Evolutionary conservation across 2,329 filamentous ascomycete genomes (phyloP).

Genomic region (Tolypocladium ophioglossoides): DNA sequence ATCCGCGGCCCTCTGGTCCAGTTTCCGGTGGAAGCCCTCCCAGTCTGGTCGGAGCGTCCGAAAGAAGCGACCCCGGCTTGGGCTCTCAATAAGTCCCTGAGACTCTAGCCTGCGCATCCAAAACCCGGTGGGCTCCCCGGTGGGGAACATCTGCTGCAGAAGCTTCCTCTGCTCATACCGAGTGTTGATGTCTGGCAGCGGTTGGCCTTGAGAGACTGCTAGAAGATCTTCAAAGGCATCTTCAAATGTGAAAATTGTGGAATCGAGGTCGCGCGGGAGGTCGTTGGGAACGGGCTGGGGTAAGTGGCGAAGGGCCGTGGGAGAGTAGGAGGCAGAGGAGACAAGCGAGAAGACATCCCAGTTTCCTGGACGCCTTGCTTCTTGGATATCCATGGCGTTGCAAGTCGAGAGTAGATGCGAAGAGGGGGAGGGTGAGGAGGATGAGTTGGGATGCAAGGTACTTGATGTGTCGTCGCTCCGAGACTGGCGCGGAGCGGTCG

Average conservation of each 20-base stretch:
- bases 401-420: not conserved
- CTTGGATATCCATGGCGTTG: conserved; percentile 1
- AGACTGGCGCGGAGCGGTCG: not conserved
- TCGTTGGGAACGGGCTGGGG: conserved; percentile 37
- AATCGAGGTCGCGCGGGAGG: conserved; percentile 24
- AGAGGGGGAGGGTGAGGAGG: conserved; percentile 4
- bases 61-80: conserved; percentile 8
- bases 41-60: conserved; percentile 11
- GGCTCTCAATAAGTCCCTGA: conserved; percentile 26
- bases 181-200: conserved; percentile 27
- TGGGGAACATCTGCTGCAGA: conserved; percentile 26
- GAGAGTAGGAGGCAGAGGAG: conserved; percentile 17
- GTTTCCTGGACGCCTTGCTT: not conserved
- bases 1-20: conserved; percentile 16
- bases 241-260: conserved; percentile 36
- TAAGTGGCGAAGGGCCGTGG: conserved; percentile 28
- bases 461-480: not conserved
- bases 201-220: conserved; percentile 29
- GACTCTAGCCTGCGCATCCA: conserved; percentile 29
- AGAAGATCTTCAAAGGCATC: conserved; percentile 50
- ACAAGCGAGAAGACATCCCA: conserved; percentile 12
- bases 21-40: conserved; percentile 19
- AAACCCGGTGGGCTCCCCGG: conserved; percentile 28
- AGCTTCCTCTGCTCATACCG: conserved; percentile 25
- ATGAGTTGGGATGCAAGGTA: conserved; percentile 5